Evolutionary conservation across 768 basidiomycete species (phyloP), one percentile per base, ranked within the genome.

Genomic region (Punctularia strigosozonata): DNA sequence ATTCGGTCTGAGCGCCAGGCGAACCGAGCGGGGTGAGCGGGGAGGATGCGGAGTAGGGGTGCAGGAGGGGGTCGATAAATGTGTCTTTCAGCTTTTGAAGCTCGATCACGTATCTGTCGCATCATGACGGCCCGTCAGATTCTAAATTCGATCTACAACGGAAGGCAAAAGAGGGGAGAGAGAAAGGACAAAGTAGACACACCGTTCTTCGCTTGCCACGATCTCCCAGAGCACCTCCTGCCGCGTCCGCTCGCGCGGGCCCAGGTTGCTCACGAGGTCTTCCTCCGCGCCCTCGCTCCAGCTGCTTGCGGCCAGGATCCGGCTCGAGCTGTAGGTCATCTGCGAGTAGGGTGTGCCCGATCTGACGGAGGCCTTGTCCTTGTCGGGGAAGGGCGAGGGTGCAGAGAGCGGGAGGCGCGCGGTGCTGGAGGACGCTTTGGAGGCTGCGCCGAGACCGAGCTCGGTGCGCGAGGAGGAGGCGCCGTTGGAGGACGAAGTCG

Each of bases 161-260:
- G 39, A 53, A 38, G 26, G 30, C 17, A 33, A 14, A 28, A 15
- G 33, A 38, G 21, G 43, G 44, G 25, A 30, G 7, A 37, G 34
- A 13, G 37, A 39, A 28, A 35, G 21, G 15, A 39, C 28, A 32
- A 22, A 25, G n/a, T n/a, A 13, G 19, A 60, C 74, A 37, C 51
- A 88, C 87, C 91, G 77, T 58, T 97, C 90, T 62, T 97, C 92
- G 48, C 87, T 90, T 22, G 85, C 82, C 36, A 97, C 90, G 47
- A 97, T 97, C 64, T 97, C 92, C 66, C 89, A 95, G 20, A 97
- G 60, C 5, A 97, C 92, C 62, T 97, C 92, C 59, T 97, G 92
- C 38, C 92, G 75, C 26, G 92, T 95, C 42, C 92, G 76, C 57
- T 97, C 92, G 43, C 88, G 77, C 32, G 88, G 80, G n/a, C 90